Evolutionary conservation across 139 green algal genomes (phyloP).

Genomic region (Zygnema circumcarinatum): DNA sequence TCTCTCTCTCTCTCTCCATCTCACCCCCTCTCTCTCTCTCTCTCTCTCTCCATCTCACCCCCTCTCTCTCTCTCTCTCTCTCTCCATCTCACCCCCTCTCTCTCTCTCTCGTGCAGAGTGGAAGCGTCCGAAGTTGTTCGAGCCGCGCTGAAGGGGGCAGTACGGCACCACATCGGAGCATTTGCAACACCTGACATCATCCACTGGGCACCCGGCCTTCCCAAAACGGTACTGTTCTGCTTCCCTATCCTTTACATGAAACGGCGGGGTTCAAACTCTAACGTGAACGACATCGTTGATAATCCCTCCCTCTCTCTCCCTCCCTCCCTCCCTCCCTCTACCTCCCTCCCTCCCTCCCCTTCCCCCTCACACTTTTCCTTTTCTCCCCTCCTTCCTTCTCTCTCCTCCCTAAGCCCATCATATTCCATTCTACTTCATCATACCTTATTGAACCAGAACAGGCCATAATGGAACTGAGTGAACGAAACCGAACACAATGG

Average conservation of each 20-base stretch:
- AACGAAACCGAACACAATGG: no score
- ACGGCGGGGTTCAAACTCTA: not conserved
- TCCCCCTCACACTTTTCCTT: not conserved
- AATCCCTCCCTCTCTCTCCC: not conserved
- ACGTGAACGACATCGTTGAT: not conserved
- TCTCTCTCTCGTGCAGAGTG: conserved; percentile 43
- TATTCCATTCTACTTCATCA: no score
- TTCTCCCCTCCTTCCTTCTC: no score
- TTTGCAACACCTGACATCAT: conserved; percentile 96
- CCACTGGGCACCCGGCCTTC: conserved; percentile 87
- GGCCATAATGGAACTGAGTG: no score
- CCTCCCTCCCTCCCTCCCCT: not conserved
- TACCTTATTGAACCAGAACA: no score
- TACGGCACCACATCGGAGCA: conserved; percentile 75
- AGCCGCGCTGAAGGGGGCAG: conserved; percentile 73
- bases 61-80: no score
- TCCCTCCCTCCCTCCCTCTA: not conserved
- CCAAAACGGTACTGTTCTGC: conserved; percentile 78
- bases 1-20: no score
- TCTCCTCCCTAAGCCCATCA: no score
- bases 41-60: no score
- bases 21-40: no score
- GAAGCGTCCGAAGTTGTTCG: conserved; percentile 65
- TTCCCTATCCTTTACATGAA: not conserved
- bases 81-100: no score